Conservation (phyloP, 257 asterid genomes). For the Cruciata laevipes region DNA sequence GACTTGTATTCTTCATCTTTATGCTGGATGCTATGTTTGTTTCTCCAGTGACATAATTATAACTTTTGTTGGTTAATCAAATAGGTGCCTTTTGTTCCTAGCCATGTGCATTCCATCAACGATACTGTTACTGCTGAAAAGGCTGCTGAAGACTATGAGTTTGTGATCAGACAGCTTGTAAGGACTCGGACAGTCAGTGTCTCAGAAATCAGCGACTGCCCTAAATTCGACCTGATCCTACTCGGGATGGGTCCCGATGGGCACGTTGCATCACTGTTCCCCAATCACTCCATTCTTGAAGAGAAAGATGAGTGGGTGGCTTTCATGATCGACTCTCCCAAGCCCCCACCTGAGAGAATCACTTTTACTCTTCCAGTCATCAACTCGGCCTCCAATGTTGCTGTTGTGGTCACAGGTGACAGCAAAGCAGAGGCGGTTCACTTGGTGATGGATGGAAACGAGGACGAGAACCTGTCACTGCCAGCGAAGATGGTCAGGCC, state of each 20-base stretch:
- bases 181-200: slow-evolving; percentile 60
- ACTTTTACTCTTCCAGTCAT: slow-evolving; percentile 59
- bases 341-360: slow-evolving; percentile 62
- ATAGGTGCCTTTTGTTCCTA: slow-evolving; percentile 78
- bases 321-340: slow-evolving; percentile 54
- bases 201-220: slow-evolving; percentile 48
- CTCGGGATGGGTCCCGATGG: slow-evolving; percentile 65
- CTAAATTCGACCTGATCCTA: slow-evolving; percentile 58
- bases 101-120: slow-evolving; percentile 77
- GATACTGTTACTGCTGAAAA: slow-evolving; percentile 73
- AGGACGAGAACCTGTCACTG: slow-evolving; percentile 30
- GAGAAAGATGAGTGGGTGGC: slow-evolving; percentile 58
- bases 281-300: slow-evolving; percentile 31
- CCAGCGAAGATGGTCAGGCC: slow-evolving; percentile 75
- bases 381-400: slow-evolving; percentile 58
- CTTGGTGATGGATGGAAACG: slow-evolving; percentile 39
- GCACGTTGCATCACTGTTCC: slow-evolving; percentile 60
- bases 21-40: not conserved
- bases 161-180: slow-evolving; percentile 73
- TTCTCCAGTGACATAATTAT: not conserved
- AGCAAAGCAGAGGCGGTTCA: slow-evolving; percentile 54
- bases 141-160: slow-evolving; percentile 83
- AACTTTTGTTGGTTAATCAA: not conserved
- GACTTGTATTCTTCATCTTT: not conserved
- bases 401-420: slow-evolving; percentile 39